Evolutionary conservation across 2,329 filamentous ascomycete genomes (phyloP).

Genomic region (Geoglossum cookeanum): DNA sequence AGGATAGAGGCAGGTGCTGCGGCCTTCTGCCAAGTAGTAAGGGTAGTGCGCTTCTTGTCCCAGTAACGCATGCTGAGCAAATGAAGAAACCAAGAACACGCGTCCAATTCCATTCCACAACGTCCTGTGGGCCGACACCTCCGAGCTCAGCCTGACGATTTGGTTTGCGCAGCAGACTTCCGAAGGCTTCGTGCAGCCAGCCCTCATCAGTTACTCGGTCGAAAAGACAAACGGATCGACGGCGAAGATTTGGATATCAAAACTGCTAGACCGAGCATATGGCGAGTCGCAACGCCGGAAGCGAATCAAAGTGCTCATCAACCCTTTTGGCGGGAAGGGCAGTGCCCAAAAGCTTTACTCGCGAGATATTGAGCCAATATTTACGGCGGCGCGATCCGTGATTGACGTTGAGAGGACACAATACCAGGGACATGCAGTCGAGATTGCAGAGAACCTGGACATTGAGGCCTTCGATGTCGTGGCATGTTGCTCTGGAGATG

Average conservation of each 20-base stretch:
- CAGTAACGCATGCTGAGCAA: conserved; percentile 1
- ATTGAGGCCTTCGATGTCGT: conserved; percentile 68
- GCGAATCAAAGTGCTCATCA: conserved; percentile 73
- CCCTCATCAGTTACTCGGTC: conserved; percentile 41
- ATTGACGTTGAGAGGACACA: conserved; percentile 56
- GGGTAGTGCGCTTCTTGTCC: conserved; percentile 7
- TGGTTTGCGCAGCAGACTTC: conserved; percentile 46
- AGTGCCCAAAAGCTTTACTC: conserved; percentile 54
- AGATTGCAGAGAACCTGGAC: conserved; percentile 57
- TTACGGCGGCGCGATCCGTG: conserved; percentile 61
- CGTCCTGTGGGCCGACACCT: conserved; percentile 60
- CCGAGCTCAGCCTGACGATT: conserved; percentile 42
- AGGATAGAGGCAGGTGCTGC: conserved; percentile 33
- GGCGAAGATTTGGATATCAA: conserved; percentile 41
- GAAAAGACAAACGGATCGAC: conserved; percentile 30
- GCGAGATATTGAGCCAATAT: conserved; percentile 58
- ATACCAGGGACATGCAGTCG: conserved; percentile 56
- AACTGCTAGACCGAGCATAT: conserved; percentile 53
- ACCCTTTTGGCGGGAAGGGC: conserved; percentile 78
- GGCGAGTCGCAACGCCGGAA: conserved; percentile 46
- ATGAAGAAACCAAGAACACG: conserved; percentile 27
- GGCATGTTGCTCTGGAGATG: conserved; percentile 80
- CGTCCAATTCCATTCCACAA: conserved; percentile 59
- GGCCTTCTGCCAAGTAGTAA: conserved; percentile 33
- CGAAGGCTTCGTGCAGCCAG: conserved; percentile 40